Evolutionary conservation across 108 stramenopile genomes (phyloP), one percentile per base, ranked within the genome.

Genomic region (Thalassiosira profunda): DNA sequence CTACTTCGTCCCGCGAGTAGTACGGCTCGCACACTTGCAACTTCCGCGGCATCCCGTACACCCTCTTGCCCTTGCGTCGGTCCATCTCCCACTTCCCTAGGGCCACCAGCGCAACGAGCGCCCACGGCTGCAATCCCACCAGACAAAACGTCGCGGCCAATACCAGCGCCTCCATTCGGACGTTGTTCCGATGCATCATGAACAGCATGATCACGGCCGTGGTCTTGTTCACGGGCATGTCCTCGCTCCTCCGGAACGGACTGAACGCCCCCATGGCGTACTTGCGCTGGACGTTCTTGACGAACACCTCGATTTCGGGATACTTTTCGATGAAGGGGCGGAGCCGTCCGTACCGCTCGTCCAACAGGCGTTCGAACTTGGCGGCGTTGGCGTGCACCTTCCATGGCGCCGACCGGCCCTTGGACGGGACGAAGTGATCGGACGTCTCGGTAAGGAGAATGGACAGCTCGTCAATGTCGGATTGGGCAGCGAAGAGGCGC

Each of bases 61-160:
- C 14, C 40, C 79, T 71, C 58, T 70, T 66, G 23, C 49, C 69
- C 47, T 72, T 86, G 20, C 91, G 75, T 14, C 63, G 46, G 1
- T 86, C 79, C 66, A 91, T 56, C 38, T 78, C 25, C 33, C 38
- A 48, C 8, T 81, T 76, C 0, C 81, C 68, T 3, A 90, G 18
- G 8, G 70, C 72, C 5, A 95, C 88, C 35, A 95, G 17, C 2
- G 63, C 71, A 6, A 95, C 90, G 65, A 95, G 64, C 2, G 94
- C 94, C 94, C 94, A 95, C 7, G 94, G 91, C 58, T 91, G 90
- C 51, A 95, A 65, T 6, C 94, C 94, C 14, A 95, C 80, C 44
- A 95, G 30, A n/a, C 86, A 82, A 65, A 93, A 95, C 0, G 81
- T 55, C 0, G 83, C 70, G 14, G 88, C 71, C 58, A 95, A 59